Base-by-base conservation (phyloP, 2,329 filamentous ascomycete species). In the Fusarium algeriense region DNA sequence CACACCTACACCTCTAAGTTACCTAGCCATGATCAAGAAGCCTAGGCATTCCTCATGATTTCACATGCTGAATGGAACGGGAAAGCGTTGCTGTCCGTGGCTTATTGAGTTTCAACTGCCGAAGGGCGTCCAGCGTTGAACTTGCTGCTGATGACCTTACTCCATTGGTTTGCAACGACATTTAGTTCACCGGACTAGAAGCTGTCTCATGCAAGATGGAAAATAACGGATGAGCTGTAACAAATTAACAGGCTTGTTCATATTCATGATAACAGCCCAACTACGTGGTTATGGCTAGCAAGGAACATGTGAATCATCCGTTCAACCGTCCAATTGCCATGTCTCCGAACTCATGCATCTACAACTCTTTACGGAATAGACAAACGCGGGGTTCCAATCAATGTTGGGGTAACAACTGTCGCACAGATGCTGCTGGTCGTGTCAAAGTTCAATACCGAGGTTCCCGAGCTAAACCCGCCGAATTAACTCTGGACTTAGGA, bases 401-500 rank as follows among this genome's bases (percentile, higher is more conserved):
- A 37, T 41, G 26, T 35, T 35, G 10, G 41, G 20, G 45, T 37
- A 26, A 17, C 32, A 5, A 17, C 28, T 55, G 28, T 19, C 40
- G 32, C 14, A 55, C 37, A 48, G 54, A 45, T 35, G 28, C 5
- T 48, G 23, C 15, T 41, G 13, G 38, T 32, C 35, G 14, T 44
- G 17, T 53, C 10, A 13, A 38, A 19, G 7, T 38, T 56, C 32
- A 52, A 55, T 37, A 37, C 68, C 67, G 68, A 70, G 26, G 48
- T 19, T 6, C 5, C 68, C 68, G 68, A 70, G 37, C 56, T 59
- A 64, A 58, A 32, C 62, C 67, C 67, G 67, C 20, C 19, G 4
- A n/a, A 44, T 34, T 5, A 26, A 28, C 28, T 66, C 37, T 54
- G 20, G 57, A 20, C 20, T 20, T 15, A 26, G 11, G 38, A 19